Evolutionary conservation across 345 rosid species (phyloP).

Genomic region (Citrus trifoliata): DNA sequence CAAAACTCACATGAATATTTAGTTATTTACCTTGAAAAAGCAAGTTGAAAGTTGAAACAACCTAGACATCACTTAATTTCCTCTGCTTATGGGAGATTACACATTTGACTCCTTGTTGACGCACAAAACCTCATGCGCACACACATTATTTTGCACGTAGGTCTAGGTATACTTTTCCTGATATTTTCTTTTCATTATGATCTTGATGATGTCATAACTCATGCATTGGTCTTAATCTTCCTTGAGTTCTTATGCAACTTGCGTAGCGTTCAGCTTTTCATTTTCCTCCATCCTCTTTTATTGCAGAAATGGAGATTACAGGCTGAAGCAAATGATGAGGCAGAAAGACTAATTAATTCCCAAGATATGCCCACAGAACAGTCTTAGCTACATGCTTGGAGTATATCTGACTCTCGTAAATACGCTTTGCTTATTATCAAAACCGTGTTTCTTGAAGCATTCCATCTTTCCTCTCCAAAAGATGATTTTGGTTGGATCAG

Average conservation of each 20-base stretch:
- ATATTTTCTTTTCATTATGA: not conserved
- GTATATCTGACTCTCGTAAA: not conserved
- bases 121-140: not conserved
- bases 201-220: not conserved
- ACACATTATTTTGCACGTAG: not conserved
- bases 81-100: not conserved
- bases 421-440: not conserved
- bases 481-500: not conserved
- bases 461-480: not conserved
- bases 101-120: not conserved
- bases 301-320: constrained; percentile 83
- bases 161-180: not conserved
- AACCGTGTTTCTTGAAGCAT: not conserved
- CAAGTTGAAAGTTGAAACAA: not conserved
- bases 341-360: constrained; percentile 82
- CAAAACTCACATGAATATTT: not conserved
- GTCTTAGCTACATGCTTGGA: constrained; percentile 11
- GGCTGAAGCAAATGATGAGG: constrained; percentile 95
- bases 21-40: not conserved
- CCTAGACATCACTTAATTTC: not conserved
- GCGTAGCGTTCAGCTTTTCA: not conserved
- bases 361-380: constrained; percentile 39
- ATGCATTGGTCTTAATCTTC: not conserved
- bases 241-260: not conserved
- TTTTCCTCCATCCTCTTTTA: not conserved